Evolutionary conservation across 2,329 filamentous ascomycete genomes (phyloP), one percentile per base, ranked within the genome.

Genomic region (Arthrinium phaeospermum): DNA sequence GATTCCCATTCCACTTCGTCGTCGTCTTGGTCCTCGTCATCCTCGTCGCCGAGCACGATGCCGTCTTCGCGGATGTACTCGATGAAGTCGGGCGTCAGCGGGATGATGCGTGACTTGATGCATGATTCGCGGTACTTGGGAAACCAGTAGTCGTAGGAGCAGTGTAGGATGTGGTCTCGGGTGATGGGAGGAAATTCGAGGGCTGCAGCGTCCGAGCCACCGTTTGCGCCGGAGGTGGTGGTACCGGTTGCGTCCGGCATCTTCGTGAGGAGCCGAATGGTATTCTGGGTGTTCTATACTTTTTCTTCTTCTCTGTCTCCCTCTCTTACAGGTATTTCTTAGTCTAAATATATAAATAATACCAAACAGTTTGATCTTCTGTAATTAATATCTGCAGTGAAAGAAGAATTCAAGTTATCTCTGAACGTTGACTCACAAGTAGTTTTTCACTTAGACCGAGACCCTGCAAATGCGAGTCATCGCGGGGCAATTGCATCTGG

Each of bases 141-240:
- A 79, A 98, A 94, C 96, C 96, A 99, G 73, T 88, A 90, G 81
- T 98, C 93, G 82, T 97, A 98, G 57, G 96, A 97, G 84, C 96
- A 99, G 83, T 98, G 93, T 71, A 98, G 86, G 74, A 99, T 97
- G 79, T 99, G 96, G 67, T 92, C 90, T 80, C 92, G 93, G 45
- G 91, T 94, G 72, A 98, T 89, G 0, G 94, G 94, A 27, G 95
- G 93, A 79, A 99, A 98, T 27, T 75, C 77, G 68, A 71, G 70
- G 68, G 76, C 73, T 49, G 77, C 72, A 71, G 74, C 76, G 72
- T 71, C 72, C 77, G 22, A 79, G 77, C 75, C 70, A 34, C 71
- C 41, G 70, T 61, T 22, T 57, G 71, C 67, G 51, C 70, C 70
- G 34, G 76, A 45, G 24, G 73, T 73, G n/a, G 79, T 49, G 57